Conservation (phyloP, 202 grass and related monocot genomes). For the Schoenoplectus tabernaemontani region DNA sequence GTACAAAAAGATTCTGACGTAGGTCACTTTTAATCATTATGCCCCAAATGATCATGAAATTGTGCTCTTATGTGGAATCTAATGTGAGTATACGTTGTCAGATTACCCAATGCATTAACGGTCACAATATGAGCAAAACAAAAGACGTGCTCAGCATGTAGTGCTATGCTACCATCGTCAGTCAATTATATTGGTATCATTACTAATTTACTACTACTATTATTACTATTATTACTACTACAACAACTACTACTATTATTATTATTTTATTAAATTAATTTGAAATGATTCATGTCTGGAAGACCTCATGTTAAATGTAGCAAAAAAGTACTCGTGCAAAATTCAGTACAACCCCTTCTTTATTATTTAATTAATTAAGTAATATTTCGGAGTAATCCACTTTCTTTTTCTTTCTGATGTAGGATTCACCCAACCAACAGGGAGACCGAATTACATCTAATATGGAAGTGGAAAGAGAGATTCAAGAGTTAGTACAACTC, state of each 20-base stretch:
- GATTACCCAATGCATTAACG: not conserved
- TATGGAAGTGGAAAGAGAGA: constrained; percentile 31
- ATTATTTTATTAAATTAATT: too few relatives aligned
- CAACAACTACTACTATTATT: not conserved
- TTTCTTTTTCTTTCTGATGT: not conserved
- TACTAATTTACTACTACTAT: too few relatives aligned
- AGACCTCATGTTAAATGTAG: not conserved
- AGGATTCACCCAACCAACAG: constrained; percentile 21
- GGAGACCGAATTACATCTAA: not conserved
- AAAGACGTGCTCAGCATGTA: not conserved
- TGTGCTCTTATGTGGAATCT: not conserved
- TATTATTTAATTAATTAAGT: not conserved
- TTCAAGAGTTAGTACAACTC: constrained; percentile 50
- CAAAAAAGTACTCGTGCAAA: not conserved
- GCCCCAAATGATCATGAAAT: not conserved
- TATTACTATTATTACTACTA: too few relatives aligned
- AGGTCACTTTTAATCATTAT: constrained; percentile 7
- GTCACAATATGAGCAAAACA: not conserved
- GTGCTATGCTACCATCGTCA: too few relatives aligned
- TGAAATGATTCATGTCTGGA: not conserved
- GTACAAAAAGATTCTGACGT: not conserved
- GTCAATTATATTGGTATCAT: too few relatives aligned
- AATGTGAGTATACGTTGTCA: not conserved
- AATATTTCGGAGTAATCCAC: not conserved
- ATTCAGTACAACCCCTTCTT: not conserved